Base-by-base conservation (phyloP, 495 filamentous ascomycete genomes). In the Aspergillus coremiiformis region DNA sequence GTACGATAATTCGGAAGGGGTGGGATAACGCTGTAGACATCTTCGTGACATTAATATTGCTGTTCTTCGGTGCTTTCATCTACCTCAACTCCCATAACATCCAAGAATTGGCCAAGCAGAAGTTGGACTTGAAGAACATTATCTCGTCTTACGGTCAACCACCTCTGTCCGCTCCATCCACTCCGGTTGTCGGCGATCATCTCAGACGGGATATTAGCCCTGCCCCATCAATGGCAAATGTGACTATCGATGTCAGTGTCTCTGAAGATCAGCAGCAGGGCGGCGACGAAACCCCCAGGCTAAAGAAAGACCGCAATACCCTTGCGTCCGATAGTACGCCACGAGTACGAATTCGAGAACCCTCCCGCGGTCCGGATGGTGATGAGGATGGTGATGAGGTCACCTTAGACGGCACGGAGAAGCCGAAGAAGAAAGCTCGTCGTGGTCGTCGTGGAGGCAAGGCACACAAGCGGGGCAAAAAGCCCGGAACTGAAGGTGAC, bases 371-470 rank as follows among this genome's bases (percentile, higher is more conserved):
- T 14, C 61, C 62, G 0, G 69, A 66, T 19, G 66, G 67, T 19
- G 68, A 76, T 10, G 66, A 74, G 11, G 66, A 75, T 11, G 67
- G 62, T 9, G 71, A 68, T 1, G 65, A 65, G 17, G 53, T 71
- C 19, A 57, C 58, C 0, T 57, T 60, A 0, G 69, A 71, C 5
- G 67, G 75, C 41, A 56, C 66, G 6, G 69, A 74, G 15, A 76
- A 77, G 42, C 80, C 84, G 26, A 90, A 91, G 71, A 93, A 90
- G 70, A 93, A 90, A 63, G 77, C 77, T 2, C 86, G 85, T 43
- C 81, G 93, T 54, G 93, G 93, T 12, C 81, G 83, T 32, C 81
- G 93, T 41, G 93, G 90, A 33, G 91, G 92, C 11, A 78, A 80
- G 41, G 82, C 83, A 51, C 85, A 89, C 56, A 81, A 80, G 51